phyloP scores from a whole-genome alignment of 2,329 filamentous ascomycete species.

The Fusarium concolor region DNA sequence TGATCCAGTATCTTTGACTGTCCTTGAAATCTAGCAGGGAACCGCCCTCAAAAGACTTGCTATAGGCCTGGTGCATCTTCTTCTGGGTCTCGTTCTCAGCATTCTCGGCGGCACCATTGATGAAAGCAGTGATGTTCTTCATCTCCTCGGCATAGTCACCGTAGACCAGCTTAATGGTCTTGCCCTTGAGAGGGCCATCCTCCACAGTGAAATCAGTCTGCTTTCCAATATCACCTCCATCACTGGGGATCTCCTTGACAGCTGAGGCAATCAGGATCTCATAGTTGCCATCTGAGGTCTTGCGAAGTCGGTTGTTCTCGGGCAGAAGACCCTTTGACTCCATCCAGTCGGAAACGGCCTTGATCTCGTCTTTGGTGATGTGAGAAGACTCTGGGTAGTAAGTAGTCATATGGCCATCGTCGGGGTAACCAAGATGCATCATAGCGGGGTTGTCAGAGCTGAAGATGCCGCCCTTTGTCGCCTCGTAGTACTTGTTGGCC shows the following conservation, averaged over 20 bases:
- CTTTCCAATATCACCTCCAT: conserved; percentile 76
- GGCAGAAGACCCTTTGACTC: conserved; percentile 76
- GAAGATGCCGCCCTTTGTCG: conserved; percentile 79
- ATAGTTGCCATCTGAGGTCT: conserved; percentile 72
- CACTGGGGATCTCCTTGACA: conserved; percentile 66
- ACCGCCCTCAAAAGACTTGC: conserved; percentile 78
- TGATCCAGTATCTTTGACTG: conserved; percentile 83
- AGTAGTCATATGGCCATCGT: conserved; percentile 80
- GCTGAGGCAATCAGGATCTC: conserved; percentile 82
- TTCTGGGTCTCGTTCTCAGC: conserved; percentile 79
- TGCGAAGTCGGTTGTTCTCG: conserved; percentile 82
- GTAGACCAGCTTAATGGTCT: conserved; percentile 77
- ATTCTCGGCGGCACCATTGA: conserved; percentile 75
- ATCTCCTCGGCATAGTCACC: conserved; percentile 81
- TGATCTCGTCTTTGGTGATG: conserved; percentile 81
- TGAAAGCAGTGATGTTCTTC: conserved; percentile 73
- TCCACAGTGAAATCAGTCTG: conserved; percentile 70
- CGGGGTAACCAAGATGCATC: conserved; percentile 81
- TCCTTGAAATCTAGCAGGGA: conserved; percentile 84
- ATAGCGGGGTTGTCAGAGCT: conserved; percentile 71
- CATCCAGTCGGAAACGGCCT: conserved; percentile 77
- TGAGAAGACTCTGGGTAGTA: conserved; percentile 83
- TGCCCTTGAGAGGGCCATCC: conserved; percentile 71
- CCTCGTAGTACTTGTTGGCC: conserved; percentile 72
- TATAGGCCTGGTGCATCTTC: conserved; percentile 79